Percentiles rank a stretch among this genome's conserved stretches.
Conservation (phyloP, 352 stramenopile species). For the Albugo laibachii region DNA sequence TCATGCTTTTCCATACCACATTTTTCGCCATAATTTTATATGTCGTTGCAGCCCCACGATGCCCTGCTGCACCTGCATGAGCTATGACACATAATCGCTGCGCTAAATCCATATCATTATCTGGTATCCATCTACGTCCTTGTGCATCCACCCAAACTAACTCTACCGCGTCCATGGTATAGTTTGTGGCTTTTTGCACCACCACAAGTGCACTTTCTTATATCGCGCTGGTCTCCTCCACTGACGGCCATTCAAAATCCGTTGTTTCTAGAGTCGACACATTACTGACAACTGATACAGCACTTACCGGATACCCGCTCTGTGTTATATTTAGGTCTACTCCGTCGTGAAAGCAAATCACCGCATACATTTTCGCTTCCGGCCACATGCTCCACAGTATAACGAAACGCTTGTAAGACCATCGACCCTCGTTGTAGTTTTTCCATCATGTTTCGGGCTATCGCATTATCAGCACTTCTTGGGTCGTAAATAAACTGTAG, state of each 20-base stretch:
- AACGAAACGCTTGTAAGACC: constrained; percentile 7
- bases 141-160: no score
- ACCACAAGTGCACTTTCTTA: background rate
- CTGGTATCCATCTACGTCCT: no score
- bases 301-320: background rate
- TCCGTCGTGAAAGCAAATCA: constrained; percentile 12
- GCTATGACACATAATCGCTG: no score
- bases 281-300: background rate
- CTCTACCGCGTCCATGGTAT: no score
- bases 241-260: constrained; percentile 7
- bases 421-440: constrained; percentile 12
- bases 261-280: constrained; percentile 2
- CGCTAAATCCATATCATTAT: no score
- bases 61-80: no score
- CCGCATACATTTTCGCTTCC: constrained; percentile 13
- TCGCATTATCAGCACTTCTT: background rate
- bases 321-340: background rate
- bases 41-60: no score
- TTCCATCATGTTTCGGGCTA: constrained; percentile 8
- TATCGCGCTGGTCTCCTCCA: background rate
- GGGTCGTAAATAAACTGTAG: constrained; percentile 12
- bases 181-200: no score
- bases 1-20: no score
- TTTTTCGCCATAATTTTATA: no score
- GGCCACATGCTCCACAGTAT: constrained; percentile 3